Evolutionary conservation across 805 yeast genomes (phyloP), one percentile per base, ranked within the genome.

Genomic region (Citeromyces matritensis): DNA sequence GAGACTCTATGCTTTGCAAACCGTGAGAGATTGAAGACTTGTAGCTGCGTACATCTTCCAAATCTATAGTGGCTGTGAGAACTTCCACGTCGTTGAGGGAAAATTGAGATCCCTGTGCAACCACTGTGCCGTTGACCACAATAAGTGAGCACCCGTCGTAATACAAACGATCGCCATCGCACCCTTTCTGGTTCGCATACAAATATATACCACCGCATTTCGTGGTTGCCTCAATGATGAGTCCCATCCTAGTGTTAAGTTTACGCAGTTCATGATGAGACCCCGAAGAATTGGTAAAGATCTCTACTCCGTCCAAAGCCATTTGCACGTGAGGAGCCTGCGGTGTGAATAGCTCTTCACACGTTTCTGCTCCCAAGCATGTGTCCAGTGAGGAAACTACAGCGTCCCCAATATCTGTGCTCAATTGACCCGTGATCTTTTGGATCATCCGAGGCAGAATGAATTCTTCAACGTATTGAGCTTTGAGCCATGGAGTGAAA

Each of bases 81-180:
- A 93, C 97, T 53, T 91, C 98, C 15, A 91, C 96, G 43, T 91
- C 99, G 30, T 70, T 63, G 33, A 91, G 58, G 1, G 93, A 74
- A 47, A 91, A 91, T 55, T 91, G 99, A 2, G 80, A 60, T 2
- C 91, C 97, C 51, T 91, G 98, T 1, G 94, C 95, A 4, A 91
- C 77, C 39, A 93, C 76, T 38, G 73, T 58, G 24, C 98, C 98
- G 49, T 93, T 91, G 29, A 86, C 82, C 5, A 85, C 84, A 48
- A 93, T 91, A 45, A 84, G 60, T 0, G 98, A 95, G 59, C 95
- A 83, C 1, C 99, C 99, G 51, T 91, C 99, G 48, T 91, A 91
- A 54, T 91, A 91, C 28, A 91, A 57, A 36, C 99, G 65, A 49
- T 93, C 99, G 42, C 99, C 99, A 51, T 91, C 99, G 52, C 99